Conservation (phyloP, 164 flowering plant genomes). For the Piper betle region DNA sequence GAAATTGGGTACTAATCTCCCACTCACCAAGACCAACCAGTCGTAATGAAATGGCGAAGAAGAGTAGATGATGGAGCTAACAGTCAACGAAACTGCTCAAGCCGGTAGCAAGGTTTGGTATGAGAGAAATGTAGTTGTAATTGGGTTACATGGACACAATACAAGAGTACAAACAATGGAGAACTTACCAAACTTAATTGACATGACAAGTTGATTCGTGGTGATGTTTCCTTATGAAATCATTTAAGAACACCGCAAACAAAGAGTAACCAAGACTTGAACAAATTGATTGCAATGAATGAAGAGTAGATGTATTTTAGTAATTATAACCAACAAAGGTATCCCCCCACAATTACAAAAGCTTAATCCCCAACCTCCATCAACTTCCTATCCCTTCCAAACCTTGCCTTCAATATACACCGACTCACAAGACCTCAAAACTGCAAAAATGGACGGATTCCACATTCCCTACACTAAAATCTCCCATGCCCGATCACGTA, state of each 20-base stretch:
- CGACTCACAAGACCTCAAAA: neutral
- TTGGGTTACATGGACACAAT: too few species aligned
- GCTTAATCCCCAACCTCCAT: constrained; percentile 11
- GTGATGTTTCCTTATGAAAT: too few species aligned
- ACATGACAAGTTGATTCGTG: too few species aligned
- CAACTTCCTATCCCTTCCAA: neutral
- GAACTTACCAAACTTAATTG: too few species aligned
- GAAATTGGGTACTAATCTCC: neutral
- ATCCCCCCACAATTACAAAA: constrained; percentile 22
- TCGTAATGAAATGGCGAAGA: constrained; percentile 1
- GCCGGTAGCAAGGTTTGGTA: too few species aligned
- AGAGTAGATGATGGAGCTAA: neutral
- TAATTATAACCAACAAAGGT: constrained; percentile 2
- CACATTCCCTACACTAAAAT: neutral
- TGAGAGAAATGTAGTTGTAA: too few species aligned
- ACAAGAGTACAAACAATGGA: too few species aligned
- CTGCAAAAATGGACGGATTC: neutral
- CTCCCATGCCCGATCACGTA: neutral
- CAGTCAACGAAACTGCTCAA: neutral
- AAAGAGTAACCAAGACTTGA: too few species aligned
- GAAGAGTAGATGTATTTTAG: constrained; percentile 5
- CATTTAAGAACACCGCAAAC: too few species aligned
- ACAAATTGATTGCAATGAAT: constrained; percentile 1
- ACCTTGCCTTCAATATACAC: constrained; percentile 4
- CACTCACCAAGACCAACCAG: constrained; percentile 3